Conservation (phyloP, 177 flowering plant species). For the Tripterygium wilfordii region DNA sequence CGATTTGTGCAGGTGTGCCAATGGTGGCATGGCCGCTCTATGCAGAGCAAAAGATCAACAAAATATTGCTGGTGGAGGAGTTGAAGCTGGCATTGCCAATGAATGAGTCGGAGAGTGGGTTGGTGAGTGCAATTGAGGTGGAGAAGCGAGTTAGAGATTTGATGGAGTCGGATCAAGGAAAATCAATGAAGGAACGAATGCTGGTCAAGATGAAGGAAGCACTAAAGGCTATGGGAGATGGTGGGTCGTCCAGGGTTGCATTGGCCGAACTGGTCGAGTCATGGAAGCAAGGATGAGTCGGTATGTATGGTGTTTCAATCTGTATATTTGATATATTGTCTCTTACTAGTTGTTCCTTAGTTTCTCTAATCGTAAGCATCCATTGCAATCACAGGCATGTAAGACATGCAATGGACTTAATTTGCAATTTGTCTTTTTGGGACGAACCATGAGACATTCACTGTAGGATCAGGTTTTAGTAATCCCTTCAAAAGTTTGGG, state of each 20-base stretch:
- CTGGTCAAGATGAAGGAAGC: slow-evolving; percentile 17
- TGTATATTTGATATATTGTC: too few relatives aligned
- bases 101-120: too few relatives aligned
- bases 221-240: slow-evolving; percentile 13
- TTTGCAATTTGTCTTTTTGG: too few relatives aligned
- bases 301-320: too few relatives aligned
- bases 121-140: slow-evolving; percentile 25
- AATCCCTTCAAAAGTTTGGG: too few relatives aligned
- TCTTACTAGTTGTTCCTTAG: too few relatives aligned
- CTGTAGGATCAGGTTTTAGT: too few relatives aligned
- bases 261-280: slow-evolving; percentile 15
- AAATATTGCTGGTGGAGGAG: slow-evolving; percentile 15
- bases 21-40: slow-evolving; percentile 28
- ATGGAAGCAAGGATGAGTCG: too few relatives aligned
- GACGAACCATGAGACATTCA: too few relatives aligned
- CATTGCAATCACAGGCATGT: too few relatives aligned
- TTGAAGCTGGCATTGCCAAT: slow-evolving; percentile 14
- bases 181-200: slow-evolving; percentile 9
- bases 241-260: slow-evolving; percentile 29
- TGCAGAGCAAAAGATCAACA: slow-evolving; percentile 20
- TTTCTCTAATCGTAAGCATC: too few relatives aligned
- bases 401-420: too few relatives aligned
- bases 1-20: slow-evolving; percentile 21
- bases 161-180: slow-evolving; percentile 32
- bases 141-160: slow-evolving; percentile 26